Evolutionary conservation across 2,329 filamentous ascomycete genomes (phyloP).

Genomic region (Trichoderma semiorbis): DNA sequence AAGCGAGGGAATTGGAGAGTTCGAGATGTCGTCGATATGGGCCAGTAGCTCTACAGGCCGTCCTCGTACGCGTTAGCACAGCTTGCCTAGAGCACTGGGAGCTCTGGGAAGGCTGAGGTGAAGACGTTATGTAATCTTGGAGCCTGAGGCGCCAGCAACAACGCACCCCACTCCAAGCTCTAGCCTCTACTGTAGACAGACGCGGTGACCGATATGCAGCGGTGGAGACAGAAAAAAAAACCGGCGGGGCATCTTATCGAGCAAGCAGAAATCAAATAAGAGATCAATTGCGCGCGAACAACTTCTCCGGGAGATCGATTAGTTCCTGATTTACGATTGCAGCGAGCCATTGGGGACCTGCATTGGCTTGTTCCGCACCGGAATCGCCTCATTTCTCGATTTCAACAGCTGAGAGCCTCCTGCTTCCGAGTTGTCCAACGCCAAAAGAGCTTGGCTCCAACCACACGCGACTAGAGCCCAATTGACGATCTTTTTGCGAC

Average conservation of each 20-base stretch:
- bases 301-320: conserved; percentile 9
- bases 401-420: background rate
- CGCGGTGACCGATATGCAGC: background rate
- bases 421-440: background rate
- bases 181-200: background rate
- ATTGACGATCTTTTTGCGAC: background rate
- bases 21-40: background rate
- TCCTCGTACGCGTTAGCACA: conserved; percentile 43
- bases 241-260: conserved; percentile 16
- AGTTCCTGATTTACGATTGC: background rate
- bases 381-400: background rate
- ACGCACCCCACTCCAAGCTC: background rate
- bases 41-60: conserved; percentile 23
- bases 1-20: conserved; percentile 13
- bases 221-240: conserved; percentile 17
- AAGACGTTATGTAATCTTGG: conserved; percentile 28
- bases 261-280: conserved; percentile 11
- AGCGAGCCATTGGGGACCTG: conserved; percentile 7
- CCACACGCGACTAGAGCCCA: conserved; percentile 5
- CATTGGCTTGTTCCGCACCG: background rate
- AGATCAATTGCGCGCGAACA: conserved; percentile 2
- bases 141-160: conserved; percentile 32
- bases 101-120: conserved; percentile 32
- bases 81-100: conserved; percentile 44
- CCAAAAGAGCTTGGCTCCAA: background rate